Conservation (phyloP, 192 early-diverging fungal genomes). For the Coemansia sp. region DNA sequence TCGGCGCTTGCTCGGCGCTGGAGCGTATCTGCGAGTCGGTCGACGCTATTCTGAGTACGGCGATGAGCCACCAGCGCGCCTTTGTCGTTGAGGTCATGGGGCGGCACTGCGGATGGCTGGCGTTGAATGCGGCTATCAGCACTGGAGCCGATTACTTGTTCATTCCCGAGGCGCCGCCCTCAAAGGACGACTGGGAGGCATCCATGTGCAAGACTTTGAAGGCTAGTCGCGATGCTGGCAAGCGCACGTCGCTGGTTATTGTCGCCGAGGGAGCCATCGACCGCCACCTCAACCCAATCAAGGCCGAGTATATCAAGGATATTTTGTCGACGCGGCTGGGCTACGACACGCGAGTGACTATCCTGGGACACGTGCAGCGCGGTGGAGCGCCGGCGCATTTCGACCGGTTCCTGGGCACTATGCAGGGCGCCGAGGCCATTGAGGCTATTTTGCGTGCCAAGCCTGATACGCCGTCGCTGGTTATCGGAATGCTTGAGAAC, state of each 20-base stretch:
- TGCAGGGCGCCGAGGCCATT: constrained; percentile 93
- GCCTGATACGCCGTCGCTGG: constrained; percentile 83
- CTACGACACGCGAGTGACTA: constrained; percentile 94
- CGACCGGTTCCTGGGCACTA: constrained; percentile 92
- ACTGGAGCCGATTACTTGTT: constrained; percentile 96
- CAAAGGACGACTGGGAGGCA: constrained; percentile 83
- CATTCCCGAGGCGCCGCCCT: constrained; percentile 91
- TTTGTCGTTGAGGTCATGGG: constrained; percentile 99
- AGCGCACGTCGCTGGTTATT: constrained; percentile 93
- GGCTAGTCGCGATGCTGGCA: constrained; percentile 76
- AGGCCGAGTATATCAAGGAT: constrained; percentile 80
- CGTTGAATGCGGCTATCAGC: constrained; percentile 82
- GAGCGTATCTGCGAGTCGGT: constrained; percentile 96
- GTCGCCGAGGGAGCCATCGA: constrained; percentile 97
- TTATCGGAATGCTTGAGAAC: constrained; percentile 94
- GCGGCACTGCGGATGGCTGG: constrained; percentile 96
- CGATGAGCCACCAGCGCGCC: constrained; percentile 91
- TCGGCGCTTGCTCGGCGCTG: constrained; percentile 91
- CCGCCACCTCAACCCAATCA: constrained; percentile 83
- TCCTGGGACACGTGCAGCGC: constrained; percentile 93
- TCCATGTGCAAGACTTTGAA: constrained; percentile 83
- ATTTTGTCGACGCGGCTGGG: constrained; percentile 77
- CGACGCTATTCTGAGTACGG: constrained; percentile 91
- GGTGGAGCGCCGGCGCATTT: constrained; percentile 89
- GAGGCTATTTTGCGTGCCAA: constrained; percentile 87